Base-by-base conservation (phyloP, 805 yeast species). In the Vanderwaltozyma verrucispora region DNA sequence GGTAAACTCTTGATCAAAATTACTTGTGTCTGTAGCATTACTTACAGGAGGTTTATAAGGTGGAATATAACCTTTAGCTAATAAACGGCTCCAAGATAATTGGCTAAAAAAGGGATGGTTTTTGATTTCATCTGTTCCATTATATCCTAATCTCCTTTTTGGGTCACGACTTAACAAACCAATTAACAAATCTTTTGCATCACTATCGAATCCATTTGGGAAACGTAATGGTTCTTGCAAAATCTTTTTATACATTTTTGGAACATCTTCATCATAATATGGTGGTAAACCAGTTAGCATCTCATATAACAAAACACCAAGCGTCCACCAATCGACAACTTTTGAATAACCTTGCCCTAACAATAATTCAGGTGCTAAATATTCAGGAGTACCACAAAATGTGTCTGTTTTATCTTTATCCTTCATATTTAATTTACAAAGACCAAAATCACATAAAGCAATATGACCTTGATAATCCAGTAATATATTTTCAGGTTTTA, bases 251-350 rank as follows among this genome's bases (percentile, higher is more conserved):
- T 89, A 89, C 97, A 89, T 89, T 23, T 77, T 77, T 42, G 85
- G 80, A 6, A 82, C 80, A 59, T 87, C 88, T 54, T 87, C 95
- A 56, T 89, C 96, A 58, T 84, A 89, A 56, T 85, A 89, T 29
- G 97, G 97, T 2, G 97, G 97, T 47, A 89, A 70, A 0, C 96
- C 95, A 1, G 96, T 86, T 43, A 89, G 68, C 97, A 89, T 89
- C 56, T 88, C 97, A 59, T 85, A 89, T 32, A 89, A 66, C 36
- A 89, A 67, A n/a, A 88, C 86, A 25, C 97, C 97, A 49, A 89
- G 67, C 2, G 97, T 89, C 97, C 97, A 89, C 87, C 95, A 89
- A 60, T 89, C 97, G 17, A 89, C 96, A 12, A 81, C 80, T 59
- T 94, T 77, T 4, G 96, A 87, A 62, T 89, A 89, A 2, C 96